phyloP scores from a whole-genome alignment of 768 basidiomycete genomes.

The Suillus cothurnatus region DNA sequence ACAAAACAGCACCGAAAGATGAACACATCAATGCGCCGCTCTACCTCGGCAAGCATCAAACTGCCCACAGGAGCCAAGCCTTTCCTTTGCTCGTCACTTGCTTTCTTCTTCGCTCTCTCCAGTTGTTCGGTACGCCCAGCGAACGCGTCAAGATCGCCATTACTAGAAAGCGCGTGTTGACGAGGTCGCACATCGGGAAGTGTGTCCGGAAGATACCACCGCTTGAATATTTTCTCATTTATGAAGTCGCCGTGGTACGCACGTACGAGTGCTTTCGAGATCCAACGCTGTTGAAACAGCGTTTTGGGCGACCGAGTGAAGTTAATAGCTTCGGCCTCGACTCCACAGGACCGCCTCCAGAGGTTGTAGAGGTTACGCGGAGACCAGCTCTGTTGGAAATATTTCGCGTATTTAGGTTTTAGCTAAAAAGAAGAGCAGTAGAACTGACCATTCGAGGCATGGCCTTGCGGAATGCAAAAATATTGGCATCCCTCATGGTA shows the following conservation, averaged over 20 bases:
- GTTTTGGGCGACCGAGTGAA: constrained; percentile 50
- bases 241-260: constrained; percentile 97
- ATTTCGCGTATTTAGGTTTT: not conserved
- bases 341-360: constrained; percentile 71
- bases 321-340: constrained; percentile 43
- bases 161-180: constrained; percentile 26
- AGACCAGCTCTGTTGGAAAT: constrained; percentile 78
- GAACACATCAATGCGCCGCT: constrained; percentile 90
- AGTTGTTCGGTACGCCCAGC: constrained; percentile 52
- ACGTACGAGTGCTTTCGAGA: constrained; percentile 80
- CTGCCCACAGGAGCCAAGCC: constrained; percentile 89
- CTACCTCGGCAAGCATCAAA: constrained; percentile 95
- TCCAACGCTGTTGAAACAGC: constrained; percentile 87
- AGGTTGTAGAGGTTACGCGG: constrained; percentile 89
- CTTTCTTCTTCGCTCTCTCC: constrained; percentile 45
- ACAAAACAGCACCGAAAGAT: constrained; percentile 89
- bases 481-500: constrained; percentile 50
- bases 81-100: constrained; percentile 55
- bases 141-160: constrained; percentile 56
- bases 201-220: constrained; percentile 88
- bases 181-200: constrained; percentile 84
- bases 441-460: constrained; percentile 76
- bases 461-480: constrained; percentile 50
- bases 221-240: constrained; percentile 89
- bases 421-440: not conserved